Evolutionary conservation across 306 rosid species (phyloP), one percentile per base, ranked within the genome.

Genomic region (Dryas alaskensis): DNA sequence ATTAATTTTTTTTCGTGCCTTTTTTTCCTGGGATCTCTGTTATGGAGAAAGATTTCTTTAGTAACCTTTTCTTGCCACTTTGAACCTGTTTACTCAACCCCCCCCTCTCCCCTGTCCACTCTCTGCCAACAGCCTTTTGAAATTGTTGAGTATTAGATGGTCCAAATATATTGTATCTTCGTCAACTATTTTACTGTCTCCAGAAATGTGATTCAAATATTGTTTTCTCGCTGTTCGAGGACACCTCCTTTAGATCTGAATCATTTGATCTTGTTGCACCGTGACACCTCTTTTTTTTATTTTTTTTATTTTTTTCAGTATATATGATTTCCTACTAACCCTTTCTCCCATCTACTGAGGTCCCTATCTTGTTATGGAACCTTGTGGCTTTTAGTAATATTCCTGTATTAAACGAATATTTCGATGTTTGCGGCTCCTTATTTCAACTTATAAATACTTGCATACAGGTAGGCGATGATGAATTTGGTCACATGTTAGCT

Each of bases 381-480:
- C 12, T 60, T 43, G 25, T 31, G 12, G 54, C 25, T 78, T 63
- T 25, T 37, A 10, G 40, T 45, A 50, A 31, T 31, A 31, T 31
- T 31, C 37, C 37, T 31, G 53, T 25, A 42, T 25, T 40, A 16
- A 51, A 39, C 4, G 69, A 1, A 70, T 68, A 48, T 63, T 37
- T 19, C 42, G 49, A 64, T 31, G 10, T 45, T 27, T 46, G 10
- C 44, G 27, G 19, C 60, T 81, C 25, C 37, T 61, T 53, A 25
- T 49, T 49, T 73, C 50, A 71, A 59, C 48, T 25, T 59, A 27
- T 4, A 57, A 22, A 8, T 43, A 12, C 66, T 17, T 45, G 65
- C 69, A 22, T 69, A 58, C 80, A 93, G 98, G 98, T 93, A 65
- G 98, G 98, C 58, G 87, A 74, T n/a, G 98, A 93, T 85, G 97